phyloP scores from a whole-genome alignment of 2,329 filamentous ascomycete genomes.

The Huntiella decipiens region DNA sequence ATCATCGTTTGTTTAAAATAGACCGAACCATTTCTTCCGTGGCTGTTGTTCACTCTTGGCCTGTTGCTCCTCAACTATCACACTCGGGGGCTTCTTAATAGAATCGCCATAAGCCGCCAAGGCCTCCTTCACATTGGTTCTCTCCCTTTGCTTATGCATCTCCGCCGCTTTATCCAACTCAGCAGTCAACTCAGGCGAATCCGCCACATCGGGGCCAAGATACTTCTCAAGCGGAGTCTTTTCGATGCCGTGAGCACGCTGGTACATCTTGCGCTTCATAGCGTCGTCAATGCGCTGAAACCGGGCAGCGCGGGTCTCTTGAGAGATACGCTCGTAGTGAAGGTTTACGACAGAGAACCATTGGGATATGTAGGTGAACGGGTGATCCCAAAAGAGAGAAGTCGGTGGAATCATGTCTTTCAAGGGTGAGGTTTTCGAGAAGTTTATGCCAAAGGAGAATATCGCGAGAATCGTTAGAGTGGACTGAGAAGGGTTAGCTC shows the following conservation, averaged over 20 bases:
- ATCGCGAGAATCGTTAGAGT: constrained; percentile 51
- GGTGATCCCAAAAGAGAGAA: constrained; percentile 49
- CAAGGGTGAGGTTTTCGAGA: constrained; percentile 61
- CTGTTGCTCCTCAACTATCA: not conserved
- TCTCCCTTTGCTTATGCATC: constrained; percentile 20
- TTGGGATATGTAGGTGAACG: constrained; percentile 44
- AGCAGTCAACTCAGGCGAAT: not conserved
- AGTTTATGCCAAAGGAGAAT: constrained; percentile 60
- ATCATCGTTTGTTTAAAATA: constrained; percentile 2
- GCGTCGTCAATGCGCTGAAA: constrained; percentile 65
- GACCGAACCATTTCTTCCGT: constrained; percentile 11
- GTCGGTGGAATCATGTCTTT: constrained; percentile 57
- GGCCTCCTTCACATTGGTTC: constrained; percentile 12
- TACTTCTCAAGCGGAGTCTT: constrained; percentile 33
- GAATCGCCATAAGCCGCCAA: constrained; percentile 1
- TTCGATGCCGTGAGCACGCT: constrained; percentile 69
- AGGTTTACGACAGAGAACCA: constrained; percentile 56
- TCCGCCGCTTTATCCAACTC: not conserved
- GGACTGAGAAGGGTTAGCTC: constrained; percentile 22
- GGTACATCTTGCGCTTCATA: constrained; percentile 67
- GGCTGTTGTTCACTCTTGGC: not conserved
- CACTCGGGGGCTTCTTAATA: not conserved
- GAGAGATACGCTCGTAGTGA: constrained; percentile 53
- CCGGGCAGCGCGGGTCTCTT: constrained; percentile 51
- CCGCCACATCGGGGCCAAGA: constrained; percentile 13